phyloP scores from a whole-genome alignment of 148 eudicot genomes.

The Agrostemma githago region DNA sequence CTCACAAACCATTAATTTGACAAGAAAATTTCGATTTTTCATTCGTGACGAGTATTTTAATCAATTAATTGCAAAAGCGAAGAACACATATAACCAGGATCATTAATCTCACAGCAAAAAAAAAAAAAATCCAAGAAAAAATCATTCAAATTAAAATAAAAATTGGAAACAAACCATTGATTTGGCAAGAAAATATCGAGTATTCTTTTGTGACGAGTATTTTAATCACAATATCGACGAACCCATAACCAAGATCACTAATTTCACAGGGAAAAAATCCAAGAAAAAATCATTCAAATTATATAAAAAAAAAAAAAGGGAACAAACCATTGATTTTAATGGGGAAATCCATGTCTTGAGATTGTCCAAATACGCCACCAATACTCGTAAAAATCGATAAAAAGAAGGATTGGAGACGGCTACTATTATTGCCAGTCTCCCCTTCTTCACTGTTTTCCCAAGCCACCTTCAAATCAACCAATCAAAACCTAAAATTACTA shows the following conservation, averaged over 20 bases:
- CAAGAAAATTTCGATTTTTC: too few relatives aligned
- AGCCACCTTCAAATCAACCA: conserved; percentile 37
- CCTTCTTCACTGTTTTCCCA: conserved; percentile 36
- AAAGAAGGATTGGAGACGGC: conserved; percentile 58
- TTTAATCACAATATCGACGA: too few relatives aligned
- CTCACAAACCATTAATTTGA: too few relatives aligned
- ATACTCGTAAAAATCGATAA: conserved; percentile 47
- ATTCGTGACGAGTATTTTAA: too few relatives aligned
- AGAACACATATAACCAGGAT: too few relatives aligned
- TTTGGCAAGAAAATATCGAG: too few relatives aligned
- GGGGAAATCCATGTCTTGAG: conserved; percentile 39
- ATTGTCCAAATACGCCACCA: conserved; percentile 47
- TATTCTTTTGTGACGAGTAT: too few relatives aligned
- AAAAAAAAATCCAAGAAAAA: neutral
- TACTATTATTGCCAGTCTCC: conserved; percentile 41
- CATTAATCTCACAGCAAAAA: neutral
- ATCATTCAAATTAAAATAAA: too few relatives aligned
- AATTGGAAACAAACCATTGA: too few relatives aligned
- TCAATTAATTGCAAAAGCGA: too few relatives aligned
- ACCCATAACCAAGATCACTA: too few relatives aligned
- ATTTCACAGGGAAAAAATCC: neutral
- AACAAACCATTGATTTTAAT: conserved; percentile 25
- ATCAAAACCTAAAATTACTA: neutral
- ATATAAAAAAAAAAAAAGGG: neutral
- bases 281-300: neutral